Base-by-base conservation (phyloP, 139 green algal genomes). In the Chlamydomonas schloesseri region DNA sequence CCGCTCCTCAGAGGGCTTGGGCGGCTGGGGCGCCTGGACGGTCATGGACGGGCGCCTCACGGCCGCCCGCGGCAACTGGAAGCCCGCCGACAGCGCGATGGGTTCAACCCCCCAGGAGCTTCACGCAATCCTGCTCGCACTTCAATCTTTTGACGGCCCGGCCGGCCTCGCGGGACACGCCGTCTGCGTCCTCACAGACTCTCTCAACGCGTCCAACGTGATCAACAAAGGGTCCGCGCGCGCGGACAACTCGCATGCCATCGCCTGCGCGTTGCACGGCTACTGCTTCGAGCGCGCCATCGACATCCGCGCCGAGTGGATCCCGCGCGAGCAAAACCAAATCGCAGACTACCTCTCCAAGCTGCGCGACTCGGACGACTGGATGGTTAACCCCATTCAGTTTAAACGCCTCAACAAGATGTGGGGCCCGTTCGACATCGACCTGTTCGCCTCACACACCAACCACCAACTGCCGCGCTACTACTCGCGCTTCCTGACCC, bases 1-100 rank as follows among this genome's bases (percentile, higher is more conserved):
- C 23, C 34, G 57, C 26, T 78, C 81, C 2, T 53, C 5, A 2
- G 37, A 10, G 11, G 33, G 10, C 37, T 13, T 72, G 0, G 70
- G 82, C 28, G 82, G 82, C 55, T 87, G 82, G 82, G 70, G 82
- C 11, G 82, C 71, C 24, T 87, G 82, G 82, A 80, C 58, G 50
- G 50, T 87, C 0, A 33, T 73, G 0, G 20, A 18, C 34, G 69
- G 82, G 2, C 1, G 81, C 29, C 34, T 29, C 31, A 57, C 36
- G 2, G 57, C 37, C 1, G 70, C 47, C 0, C 57, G 82, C 4
- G 82, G 82, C 24, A 34, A 34, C 29, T 73, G 69, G 82, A 9
- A 64, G 24, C 2, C 57, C 10, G 14, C 9, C 0, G 31, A 37
- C 34, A 53, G 71, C 71, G 15, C 2, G 21, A 31, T 50, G 26